Evolutionary conservation across 1,284 basidiomycete species (phyloP).

Genomic region (Leccinum glutinopallens): DNA sequence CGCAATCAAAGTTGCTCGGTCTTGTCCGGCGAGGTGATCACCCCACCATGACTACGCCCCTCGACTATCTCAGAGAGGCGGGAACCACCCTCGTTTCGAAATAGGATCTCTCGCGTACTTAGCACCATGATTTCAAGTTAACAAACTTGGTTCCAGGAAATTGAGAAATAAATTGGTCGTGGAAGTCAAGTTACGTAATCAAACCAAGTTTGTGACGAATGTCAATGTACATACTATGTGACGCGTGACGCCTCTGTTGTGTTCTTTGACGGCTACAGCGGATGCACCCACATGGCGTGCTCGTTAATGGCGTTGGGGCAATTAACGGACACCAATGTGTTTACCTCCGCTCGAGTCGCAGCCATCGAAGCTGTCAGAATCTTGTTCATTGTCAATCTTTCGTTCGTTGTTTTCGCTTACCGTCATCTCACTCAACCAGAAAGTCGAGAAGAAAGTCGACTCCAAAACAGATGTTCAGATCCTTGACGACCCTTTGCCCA

Average conservation of each 20-base stretch:
- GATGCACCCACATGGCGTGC: constrained; percentile 40
- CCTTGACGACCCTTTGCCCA: constrained; percentile 53
- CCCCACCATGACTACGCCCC: constrained; percentile 76
- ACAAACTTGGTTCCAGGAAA: too few relatives aligned
- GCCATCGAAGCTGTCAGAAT: constrained; percentile 49
- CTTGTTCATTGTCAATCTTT: too few relatives aligned
- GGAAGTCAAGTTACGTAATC: too few relatives aligned
- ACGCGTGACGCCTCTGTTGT: too few relatives aligned
- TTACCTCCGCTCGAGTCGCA: constrained; percentile 44
- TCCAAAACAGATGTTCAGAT: constrained; percentile 64
- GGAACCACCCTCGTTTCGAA: constrained; percentile 88
- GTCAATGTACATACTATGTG: too few relatives aligned
- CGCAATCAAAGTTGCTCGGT: constrained; percentile 5
- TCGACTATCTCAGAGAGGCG: constrained; percentile 84
- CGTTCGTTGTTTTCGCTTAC: background rate
- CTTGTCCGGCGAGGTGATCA: background rate
- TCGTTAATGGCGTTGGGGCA: too few relatives aligned
- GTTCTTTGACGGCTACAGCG: background rate
- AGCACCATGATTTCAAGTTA: too few relatives aligned
- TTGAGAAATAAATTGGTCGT: too few relatives aligned
- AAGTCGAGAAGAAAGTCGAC: constrained; percentile 64
- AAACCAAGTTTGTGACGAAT: too few relatives aligned
- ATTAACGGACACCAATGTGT: constrained; percentile 25
- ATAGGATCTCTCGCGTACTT: too few relatives aligned
- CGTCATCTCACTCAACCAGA: too few relatives aligned